Evolutionary conservation across 202 grass and related monocot species (phyloP).

Genomic region (Hordeum pubiflorum): DNA sequence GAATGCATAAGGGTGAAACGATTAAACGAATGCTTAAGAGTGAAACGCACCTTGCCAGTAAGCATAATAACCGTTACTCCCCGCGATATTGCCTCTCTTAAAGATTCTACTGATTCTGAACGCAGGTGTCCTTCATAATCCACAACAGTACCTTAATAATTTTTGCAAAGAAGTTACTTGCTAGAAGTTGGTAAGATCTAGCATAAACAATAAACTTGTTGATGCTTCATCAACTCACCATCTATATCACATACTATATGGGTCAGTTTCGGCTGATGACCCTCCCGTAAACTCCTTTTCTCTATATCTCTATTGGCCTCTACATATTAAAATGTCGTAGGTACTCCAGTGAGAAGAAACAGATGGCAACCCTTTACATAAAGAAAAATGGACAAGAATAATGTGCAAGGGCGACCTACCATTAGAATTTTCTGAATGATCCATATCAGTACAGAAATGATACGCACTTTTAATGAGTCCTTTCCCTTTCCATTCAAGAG

Average conservation of each 20-base stretch:
- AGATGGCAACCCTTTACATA: not conserved
- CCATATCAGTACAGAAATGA: slow-evolving; percentile 25
- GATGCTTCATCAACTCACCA: slow-evolving; percentile 40
- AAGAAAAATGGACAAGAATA: slow-evolving; percentile 10
- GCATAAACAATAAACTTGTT: slow-evolving; percentile 8
- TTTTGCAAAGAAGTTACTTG: slow-evolving; percentile 23
- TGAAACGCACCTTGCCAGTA: slow-evolving; percentile 55
- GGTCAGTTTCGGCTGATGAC: slow-evolving; percentile 46
- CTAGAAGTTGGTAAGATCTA: slow-evolving; percentile 27
- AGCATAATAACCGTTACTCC: slow-evolving; percentile 55
- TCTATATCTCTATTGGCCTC: slow-evolving; percentile 38
- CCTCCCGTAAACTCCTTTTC: slow-evolving; percentile 15
- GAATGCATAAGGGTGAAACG: slow-evolving; percentile 15
- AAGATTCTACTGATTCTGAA: slow-evolving; percentile 36
- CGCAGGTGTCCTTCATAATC: slow-evolving; percentile 32
- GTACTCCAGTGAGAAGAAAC: slow-evolving; percentile 19
- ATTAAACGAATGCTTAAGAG: slow-evolving; percentile 15
- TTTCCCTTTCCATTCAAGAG: slow-evolving; percentile 82
- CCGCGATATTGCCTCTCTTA: slow-evolving; percentile 45
- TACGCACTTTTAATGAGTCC: slow-evolving; percentile 75
- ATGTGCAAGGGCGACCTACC: slow-evolving; percentile 19
- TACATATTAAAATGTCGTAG: slow-evolving; percentile 30
- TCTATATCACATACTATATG: slow-evolving; percentile 81
- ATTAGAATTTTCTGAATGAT: slow-evolving; percentile 14
- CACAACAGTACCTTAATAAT: slow-evolving; percentile 43